A percentile compares a stretch with the other conserved stretches of the same genome.
Conservation (phyloP, 2,329 filamentous ascomycete species). For the Tolypocladium endophyticum region DNA sequence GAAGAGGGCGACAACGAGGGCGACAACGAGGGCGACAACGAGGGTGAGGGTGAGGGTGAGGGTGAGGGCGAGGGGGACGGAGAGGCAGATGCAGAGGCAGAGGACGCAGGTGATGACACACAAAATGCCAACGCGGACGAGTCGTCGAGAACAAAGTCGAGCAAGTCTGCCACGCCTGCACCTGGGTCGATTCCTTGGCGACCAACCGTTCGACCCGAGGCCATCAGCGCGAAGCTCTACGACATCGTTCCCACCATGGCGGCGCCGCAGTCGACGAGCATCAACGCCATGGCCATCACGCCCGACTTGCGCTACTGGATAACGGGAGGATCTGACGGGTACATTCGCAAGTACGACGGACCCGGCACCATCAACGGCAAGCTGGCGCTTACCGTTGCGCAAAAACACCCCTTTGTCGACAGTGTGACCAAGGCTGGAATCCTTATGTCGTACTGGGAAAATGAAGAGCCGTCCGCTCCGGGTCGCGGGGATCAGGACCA, state of each 20-base stretch:
- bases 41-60: slow-evolving; percentile 25
- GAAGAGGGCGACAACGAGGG: slow-evolving; percentile 30
- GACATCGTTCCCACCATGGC: slow-evolving; percentile 97
- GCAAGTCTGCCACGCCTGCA: slow-evolving; percentile 18
- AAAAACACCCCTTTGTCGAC: slow-evolving; percentile 93
- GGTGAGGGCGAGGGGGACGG: slow-evolving; percentile 25
- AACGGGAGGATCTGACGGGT: slow-evolving; percentile 87
- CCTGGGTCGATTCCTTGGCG: slow-evolving; percentile 22
- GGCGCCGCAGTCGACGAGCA: slow-evolving; percentile 87
- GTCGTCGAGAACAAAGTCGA: slow-evolving; percentile 6
- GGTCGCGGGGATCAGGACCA: slow-evolving; percentile 44
- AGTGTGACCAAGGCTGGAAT: slow-evolving; percentile 93
- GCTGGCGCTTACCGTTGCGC: slow-evolving; percentile 84
- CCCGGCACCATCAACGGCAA: slow-evolving; percentile 92
- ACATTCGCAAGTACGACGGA: slow-evolving; percentile 95
- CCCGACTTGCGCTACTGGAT: slow-evolving; percentile 94
- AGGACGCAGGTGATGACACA: slow-evolving; percentile 20
- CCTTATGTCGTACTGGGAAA: slow-evolving; percentile 96
- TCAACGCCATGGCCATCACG: slow-evolving; percentile 86
- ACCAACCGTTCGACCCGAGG: slow-evolving; percentile 63
- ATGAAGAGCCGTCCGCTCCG: slow-evolving; percentile 59
- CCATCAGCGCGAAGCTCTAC: slow-evolving; percentile 70
- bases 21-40: slow-evolving; percentile 26
- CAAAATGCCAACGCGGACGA: slow-evolving; percentile 12
- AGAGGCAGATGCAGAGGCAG: slow-evolving; percentile 25